Evolutionary conservation across 495 filamentous ascomycete species (phyloP), one percentile per base, ranked within the genome.

Genomic region (Penicillium herquei): DNA sequence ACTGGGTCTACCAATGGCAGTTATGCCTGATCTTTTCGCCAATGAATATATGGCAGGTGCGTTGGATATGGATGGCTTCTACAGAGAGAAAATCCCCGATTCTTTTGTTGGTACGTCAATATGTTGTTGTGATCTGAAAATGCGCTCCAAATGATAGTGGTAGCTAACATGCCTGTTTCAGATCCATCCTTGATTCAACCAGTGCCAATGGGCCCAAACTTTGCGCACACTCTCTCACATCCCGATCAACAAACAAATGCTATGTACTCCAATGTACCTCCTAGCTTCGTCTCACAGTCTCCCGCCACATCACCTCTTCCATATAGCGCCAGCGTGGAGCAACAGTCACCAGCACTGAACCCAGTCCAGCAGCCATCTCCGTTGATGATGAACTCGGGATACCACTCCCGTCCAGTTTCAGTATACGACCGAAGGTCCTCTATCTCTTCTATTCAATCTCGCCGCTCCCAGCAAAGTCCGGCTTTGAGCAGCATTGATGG

Each of bases 41-140:
- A 74, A 78, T 68, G 74, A 79, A 55, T 75, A 68, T 70, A 61
- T 70, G 56, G 65, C 61, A 1, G 63, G 49, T 33, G n/a, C 54
- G 0, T 46, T 71, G 30, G 75, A 78, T 13, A 55, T 68, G 41
- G 75, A 78, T 10, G 68, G 45, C 6, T 62, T 70, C 40, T 74
- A 67, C 58, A 84, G 83, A 59, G 87, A 87, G 54, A 90, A 88
- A 59, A 63, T 77, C 39, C 59, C 75, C 31, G 70, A 74, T 55
- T 80, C 80, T 49, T 92, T 82, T 77, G 87, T 96, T 75, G 90
- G 92, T 96, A 83, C 87, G 91, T 94, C 21, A 4, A 26, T 2
- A 26, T 26, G 21, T 26, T 26, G 21, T 26, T 26, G 1, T 26
- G 21, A 26, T n/a, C 26, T 14, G 26, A 12, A 40, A 17, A 37